These are phyloP conservation scores for Kingdonia uniflora DNA, from an alignment of 164 flowering plant species.

Conservation along the genomic window DNA sequence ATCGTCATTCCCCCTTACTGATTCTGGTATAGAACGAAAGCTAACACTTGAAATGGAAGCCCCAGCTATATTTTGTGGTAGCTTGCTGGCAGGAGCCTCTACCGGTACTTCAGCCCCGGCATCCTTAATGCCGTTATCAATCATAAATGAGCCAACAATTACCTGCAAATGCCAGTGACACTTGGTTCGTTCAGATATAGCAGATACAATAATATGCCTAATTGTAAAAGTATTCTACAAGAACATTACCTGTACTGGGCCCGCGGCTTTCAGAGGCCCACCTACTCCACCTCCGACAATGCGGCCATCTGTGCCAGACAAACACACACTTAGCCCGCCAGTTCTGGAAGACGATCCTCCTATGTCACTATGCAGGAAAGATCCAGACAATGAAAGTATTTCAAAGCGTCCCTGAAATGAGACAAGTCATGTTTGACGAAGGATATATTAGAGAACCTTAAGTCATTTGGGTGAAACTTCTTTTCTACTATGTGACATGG, in stretches of 20 bases:
- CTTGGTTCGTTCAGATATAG: too few relatives aligned
- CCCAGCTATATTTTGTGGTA: slow-evolving; percentile 31
- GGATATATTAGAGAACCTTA: too few relatives aligned
- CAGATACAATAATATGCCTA: too few relatives aligned
- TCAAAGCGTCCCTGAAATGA: slow-evolving; percentile 69
- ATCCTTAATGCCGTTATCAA: slow-evolving; percentile 34
- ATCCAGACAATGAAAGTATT: slow-evolving; percentile 75
- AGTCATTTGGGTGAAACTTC: too few relatives aligned
- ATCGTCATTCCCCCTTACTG: slow-evolving; percentile 31
- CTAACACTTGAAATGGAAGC: slow-evolving; percentile 29
- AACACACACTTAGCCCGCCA: slow-evolving; percentile 85
- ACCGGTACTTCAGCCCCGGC: slow-evolving; percentile 19
- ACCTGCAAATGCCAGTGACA: slow-evolving; percentile 25
- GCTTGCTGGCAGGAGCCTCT: slow-evolving; percentile 30
- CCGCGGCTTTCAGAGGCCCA: slow-evolving; percentile 72
- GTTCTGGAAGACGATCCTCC: slow-evolving; percentile 51
- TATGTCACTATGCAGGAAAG: slow-evolving; percentile 54
- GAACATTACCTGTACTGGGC: slow-evolving; percentile 73
- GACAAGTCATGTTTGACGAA: not conserved
- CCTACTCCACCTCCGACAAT: slow-evolving; percentile 88
- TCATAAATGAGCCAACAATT: slow-evolving; percentile 48
- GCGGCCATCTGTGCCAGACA: slow-evolving; percentile 62
- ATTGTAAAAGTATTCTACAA: not conserved
- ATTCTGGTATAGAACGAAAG: slow-evolving; percentile 40
- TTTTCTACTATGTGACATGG: too few relatives aligned